Base-by-base conservation (phyloP, 345 rosid genomes). In the Microcos paniculata region DNA sequence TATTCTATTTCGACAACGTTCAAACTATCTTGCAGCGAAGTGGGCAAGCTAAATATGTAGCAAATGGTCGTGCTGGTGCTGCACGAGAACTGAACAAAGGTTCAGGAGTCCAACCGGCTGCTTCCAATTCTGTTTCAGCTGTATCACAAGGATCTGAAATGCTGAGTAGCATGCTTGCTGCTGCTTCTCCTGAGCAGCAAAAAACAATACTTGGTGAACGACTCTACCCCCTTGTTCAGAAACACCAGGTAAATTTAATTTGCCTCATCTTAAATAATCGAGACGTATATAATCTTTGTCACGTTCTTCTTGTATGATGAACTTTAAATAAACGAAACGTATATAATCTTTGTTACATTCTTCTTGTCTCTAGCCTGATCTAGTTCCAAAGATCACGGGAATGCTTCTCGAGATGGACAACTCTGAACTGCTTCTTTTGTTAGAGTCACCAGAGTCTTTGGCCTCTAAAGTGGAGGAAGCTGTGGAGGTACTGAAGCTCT, bases 401-500 rank as follows among this genome's bases (percentile, higher is more conserved):
- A 93, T 91, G 96, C 90, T 93, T 70, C 64, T 91, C 77, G 92
- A 89, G 85, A 89, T 88, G 96, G 96, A 89, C 83, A 86, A 86
- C 43, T 70, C 94, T 3, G 94, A 93, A 62, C 78, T 91, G 79
- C 83, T 90, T 4, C 79, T 84, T 70, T 71, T 92, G 51, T 46
- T 92, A 53, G 89, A 92, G 72, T 88, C 97, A 4, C 91, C 94
- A 0, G 88, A 89, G 56, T 76, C 85, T 12, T 73, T 92, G 61
- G 78, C 91, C 30, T 76, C 80, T 38, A 90, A 84, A 77, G 92
- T 91, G 42, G 82, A 87, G n/a, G 97, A 91, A 84, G 96, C 96
- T 16, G 82, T 86, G 61, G 83, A 87, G 71, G 91, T 89, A 45
- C 90, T 92, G 13, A 89, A 88, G 88, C 81, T 83, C 70, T 78